phyloP scores from a whole-genome alignment of 2,329 filamentous ascomycete genomes.

The Calcarisporium arbuscula region DNA sequence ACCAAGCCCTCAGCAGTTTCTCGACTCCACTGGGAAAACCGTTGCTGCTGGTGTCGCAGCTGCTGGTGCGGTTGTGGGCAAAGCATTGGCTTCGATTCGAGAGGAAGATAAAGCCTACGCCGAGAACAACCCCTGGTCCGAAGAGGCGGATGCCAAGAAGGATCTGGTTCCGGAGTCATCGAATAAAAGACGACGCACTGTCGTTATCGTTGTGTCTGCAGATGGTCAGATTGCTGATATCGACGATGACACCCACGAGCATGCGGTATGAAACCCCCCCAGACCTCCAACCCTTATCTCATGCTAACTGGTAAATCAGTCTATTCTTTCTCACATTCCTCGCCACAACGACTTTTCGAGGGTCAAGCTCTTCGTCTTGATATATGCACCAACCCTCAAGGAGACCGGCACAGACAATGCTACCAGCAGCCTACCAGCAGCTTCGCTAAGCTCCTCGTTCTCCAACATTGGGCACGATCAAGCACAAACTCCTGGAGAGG shows the following conservation, averaged over 20 bases:
- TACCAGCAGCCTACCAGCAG: slow-evolving; percentile 51
- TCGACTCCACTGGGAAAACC: slow-evolving; percentile 75
- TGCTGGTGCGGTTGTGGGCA: slow-evolving; percentile 75
- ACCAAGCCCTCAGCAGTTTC: slow-evolving; percentile 81
- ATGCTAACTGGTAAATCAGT: slow-evolving; percentile 40
- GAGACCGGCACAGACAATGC: slow-evolving; percentile 50
- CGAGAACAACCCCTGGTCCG: slow-evolving; percentile 87
- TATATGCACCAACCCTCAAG: slow-evolving; percentile 78
- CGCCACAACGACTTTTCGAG: slow-evolving; percentile 65
- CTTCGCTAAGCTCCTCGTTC: slow-evolving; percentile 72
- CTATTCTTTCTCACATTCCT: slow-evolving; percentile 83
- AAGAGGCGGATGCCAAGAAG: slow-evolving; percentile 71
- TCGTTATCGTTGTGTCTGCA: slow-evolving; percentile 85
- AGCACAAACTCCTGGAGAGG: slow-evolving; percentile 60
- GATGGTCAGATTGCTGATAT: slow-evolving; percentile 55
- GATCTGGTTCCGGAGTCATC: slow-evolving; percentile 29
- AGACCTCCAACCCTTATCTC: slow-evolving; percentile 10
- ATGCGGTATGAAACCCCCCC: slow-evolving; percentile 59
- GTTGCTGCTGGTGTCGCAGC: slow-evolving; percentile 77
- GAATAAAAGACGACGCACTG: slow-evolving; percentile 60
- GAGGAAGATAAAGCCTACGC: slow-evolving; percentile 79
- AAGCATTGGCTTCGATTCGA: slow-evolving; percentile 73
- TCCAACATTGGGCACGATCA: slow-evolving; percentile 77
- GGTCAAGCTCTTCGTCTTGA: slow-evolving; percentile 77
- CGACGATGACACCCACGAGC: slow-evolving; percentile 63